Percentiles rank a stretch among this genome's conserved stretches.
These are phyloP conservation scores for Trypanosoma grayi DNA, from an alignment of 208 protist species.

Conservation along the genomic window DNA sequence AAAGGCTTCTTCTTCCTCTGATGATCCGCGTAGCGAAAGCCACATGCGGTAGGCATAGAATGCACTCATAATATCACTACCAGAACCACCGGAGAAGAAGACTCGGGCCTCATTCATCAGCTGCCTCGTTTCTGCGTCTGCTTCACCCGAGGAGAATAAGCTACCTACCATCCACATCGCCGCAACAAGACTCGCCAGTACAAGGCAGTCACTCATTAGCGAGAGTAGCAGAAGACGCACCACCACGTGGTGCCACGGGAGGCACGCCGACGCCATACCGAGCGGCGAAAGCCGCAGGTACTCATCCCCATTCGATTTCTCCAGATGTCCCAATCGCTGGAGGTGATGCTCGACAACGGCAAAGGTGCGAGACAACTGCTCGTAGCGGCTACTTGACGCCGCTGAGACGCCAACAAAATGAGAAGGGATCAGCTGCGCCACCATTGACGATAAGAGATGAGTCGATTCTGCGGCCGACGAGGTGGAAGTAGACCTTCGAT, in stretches of 20 bases:
- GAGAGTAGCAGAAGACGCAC: conserved; percentile 49
- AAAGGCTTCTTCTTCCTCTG: conserved; percentile 35
- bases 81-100: conserved; percentile 74
- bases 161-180: conserved; percentile 66
- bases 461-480: not conserved
- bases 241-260: conserved; percentile 46
- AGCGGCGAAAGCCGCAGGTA: conserved; percentile 33
- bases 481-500: not conserved
- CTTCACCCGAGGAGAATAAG: conserved; percentile 31
- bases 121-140: conserved; percentile 29
- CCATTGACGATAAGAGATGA: conserved; percentile 20
- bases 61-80: conserved; percentile 60
- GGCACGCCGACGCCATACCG: conserved; percentile 41
- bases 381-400: conserved; percentile 59
- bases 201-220: conserved; percentile 37
- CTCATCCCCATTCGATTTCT: not conserved
- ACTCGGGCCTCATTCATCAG: conserved; percentile 59
- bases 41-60: conserved; percentile 86
- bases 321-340: conserved; percentile 48
- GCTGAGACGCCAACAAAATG: conserved; percentile 51
- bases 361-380: conserved; percentile 54
- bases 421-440: conserved; percentile 27
- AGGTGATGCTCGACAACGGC: conserved; percentile 50
- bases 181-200: conserved; percentile 58
- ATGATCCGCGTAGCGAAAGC: conserved; percentile 32